Evolutionary conservation across 208 protist species (phyloP), one percentile per base, ranked within the genome.

Genomic region (Entamoeba moshkovskii): DNA sequence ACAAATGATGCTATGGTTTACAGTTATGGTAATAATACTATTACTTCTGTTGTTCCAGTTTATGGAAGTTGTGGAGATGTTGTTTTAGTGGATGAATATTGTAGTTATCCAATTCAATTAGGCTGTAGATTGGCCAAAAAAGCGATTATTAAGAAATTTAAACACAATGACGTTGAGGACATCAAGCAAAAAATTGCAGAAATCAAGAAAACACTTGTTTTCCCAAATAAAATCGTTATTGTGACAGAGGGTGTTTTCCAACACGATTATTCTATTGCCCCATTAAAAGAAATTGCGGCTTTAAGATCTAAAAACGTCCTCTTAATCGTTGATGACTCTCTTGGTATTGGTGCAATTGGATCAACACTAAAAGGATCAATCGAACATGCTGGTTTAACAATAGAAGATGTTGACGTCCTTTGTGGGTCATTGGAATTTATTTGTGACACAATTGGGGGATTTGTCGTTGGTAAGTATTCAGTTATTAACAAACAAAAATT

Each of bases 401-500:
- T 97, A 45, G 95, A 95, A 92, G 94, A 97, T n/a, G 95, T 98
- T 59, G 97, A 98, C 91, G 1, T 95, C 8, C 66, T 95, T 73
- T 92, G 93, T 93, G 46, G 92, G 15, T 95, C 52, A 33, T 93
- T 99, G 93, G 98, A 97, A 94, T 96, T 97, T 52, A 94, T 97
- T 1, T 95, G 99, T 15, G 97, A 96, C 29, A 96, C 96, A 38
- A 96, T 98, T 44, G 98, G 98, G 52, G 98, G 98, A 38, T 99
- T 99, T 95, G 98, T 97, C 95, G 96, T 93, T 45, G 52, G 97
- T 52, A 98, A 98, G 46, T 94, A 93, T 18, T 94, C 95, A 13
- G 97, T 99, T 66, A 96, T 98, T 29, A 97, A 98, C 49, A 98
- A 98, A 94, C 98, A 99, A 97, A 96, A 98, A 45, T 96, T 99